Evolutionary conservation across 768 basidiomycete species (phyloP), one percentile per base, ranked within the genome.

Genomic region (Pisolithus albus): DNA sequence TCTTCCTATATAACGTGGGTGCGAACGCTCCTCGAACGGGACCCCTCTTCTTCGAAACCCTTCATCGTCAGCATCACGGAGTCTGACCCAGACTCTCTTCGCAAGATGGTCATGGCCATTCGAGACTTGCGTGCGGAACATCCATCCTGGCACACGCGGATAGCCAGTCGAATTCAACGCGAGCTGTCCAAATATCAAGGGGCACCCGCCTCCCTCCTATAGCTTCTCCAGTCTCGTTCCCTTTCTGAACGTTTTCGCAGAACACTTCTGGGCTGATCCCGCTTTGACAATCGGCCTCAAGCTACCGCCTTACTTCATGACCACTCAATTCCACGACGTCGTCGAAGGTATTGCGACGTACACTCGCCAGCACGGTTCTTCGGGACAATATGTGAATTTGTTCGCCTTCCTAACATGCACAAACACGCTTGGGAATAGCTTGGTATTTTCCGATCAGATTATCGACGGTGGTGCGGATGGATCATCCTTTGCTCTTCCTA

Each of bases 111-210:
- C 40, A 61, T 65, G 30, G 59, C 72, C n/a, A 77, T 93, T 60
- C 85, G 84, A 60, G 60, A 49, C 2, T 73, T 90, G 10, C 81
- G 88, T n/a, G 32, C 55, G 9, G 44, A 52, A 28, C 55, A 67
- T 1, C 47, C 59, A 68, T 16, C 56, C 53, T 55, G 71, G 74
- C 53, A 61, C 49, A 65, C 73, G 55, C 59, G 72, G 56, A 70
- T 92, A 53, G 90, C 78, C 13, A n/a, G 69, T 91, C 59, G 91
- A 93, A 66, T 72, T 92, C 61, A 93, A 93, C 65, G 82, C 88
- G 0, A 86, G 83, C 38, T 93, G 91, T 57, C 91, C 91, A 4
- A 93, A 93, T 63, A 86, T 92, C 57, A 61, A 65, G 50, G 68
- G 66, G 10, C 70, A 73, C 23, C 77, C 86, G 0, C 88, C 87